These are phyloP conservation scores for Saccharomycopsis phalli DNA, from an alignment of 1,139 yeast species.

Conservation along the genomic window DNA sequence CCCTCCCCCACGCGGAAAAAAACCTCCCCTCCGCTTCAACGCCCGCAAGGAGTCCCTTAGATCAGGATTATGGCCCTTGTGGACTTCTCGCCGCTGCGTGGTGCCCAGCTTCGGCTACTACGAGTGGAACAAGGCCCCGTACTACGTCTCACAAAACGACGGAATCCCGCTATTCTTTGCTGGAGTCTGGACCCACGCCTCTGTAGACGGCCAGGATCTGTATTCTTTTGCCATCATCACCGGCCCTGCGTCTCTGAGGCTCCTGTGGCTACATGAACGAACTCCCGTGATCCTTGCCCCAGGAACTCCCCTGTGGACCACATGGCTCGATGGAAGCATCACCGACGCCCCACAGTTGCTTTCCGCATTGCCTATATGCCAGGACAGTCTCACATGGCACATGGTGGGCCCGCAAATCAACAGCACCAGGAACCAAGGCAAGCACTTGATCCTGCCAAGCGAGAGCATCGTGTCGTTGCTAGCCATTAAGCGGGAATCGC, in stretches of 20 bases:
- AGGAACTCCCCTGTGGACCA: slow-evolving; percentile 43
- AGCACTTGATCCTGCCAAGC: slow-evolving; percentile 35
- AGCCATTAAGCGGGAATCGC: too few relatives aligned
- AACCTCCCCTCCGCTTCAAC: too few relatives aligned
- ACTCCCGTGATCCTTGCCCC: slow-evolving; percentile 70
- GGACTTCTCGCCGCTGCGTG: slow-evolving; percentile 43
- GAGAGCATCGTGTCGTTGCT: too few relatives aligned
- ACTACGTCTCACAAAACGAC: slow-evolving; percentile 46
- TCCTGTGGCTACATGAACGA: slow-evolving; percentile 65
- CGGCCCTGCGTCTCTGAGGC: slow-evolving; percentile 46
- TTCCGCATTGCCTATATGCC: too few relatives aligned
- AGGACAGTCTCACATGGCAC: slow-evolving; percentile 38
- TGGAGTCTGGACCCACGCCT: slow-evolving; percentile 48
- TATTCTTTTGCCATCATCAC: slow-evolving; percentile 68
- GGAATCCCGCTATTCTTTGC: slow-evolving; percentile 52
- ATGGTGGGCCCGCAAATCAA: slow-evolving; percentile 61
- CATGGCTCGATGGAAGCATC: slow-evolving; percentile 42
- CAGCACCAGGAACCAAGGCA: slow-evolving; percentile 42
- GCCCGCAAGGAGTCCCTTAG: slow-evolving; percentile 53
- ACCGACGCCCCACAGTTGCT: too few relatives aligned
- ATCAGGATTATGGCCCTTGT: slow-evolving; percentile 40
- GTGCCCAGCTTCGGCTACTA: slow-evolving; percentile 78
- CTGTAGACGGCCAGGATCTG: slow-evolving; percentile 25
- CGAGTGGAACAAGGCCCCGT: slow-evolving; percentile 72
- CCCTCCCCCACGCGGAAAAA: slow-evolving; percentile 32